phyloP scores from a whole-genome alignment of 805 yeast species.

The Sugiyamaella chiloensis region DNA sequence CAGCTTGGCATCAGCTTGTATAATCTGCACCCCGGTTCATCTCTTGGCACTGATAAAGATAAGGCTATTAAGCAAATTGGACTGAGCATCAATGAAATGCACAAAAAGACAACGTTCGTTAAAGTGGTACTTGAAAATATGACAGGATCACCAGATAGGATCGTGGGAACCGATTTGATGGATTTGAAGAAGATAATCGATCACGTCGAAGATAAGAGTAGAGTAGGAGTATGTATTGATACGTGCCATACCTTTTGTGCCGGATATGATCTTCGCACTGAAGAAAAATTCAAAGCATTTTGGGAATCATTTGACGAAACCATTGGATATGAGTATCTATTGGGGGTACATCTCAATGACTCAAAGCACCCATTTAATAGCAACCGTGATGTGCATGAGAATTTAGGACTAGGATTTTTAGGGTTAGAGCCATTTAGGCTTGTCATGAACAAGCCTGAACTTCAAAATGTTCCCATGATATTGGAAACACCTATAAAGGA shows the following conservation, averaged over 20 bases:
- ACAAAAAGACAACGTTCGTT: slow-evolving; percentile 68
- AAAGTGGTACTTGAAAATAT: slow-evolving; percentile 90
- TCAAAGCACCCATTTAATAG: slow-evolving; percentile 92
- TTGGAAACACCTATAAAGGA: slow-evolving; percentile 71
- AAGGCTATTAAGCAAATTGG: slow-evolving; percentile 71
- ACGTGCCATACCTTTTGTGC: slow-evolving; percentile 97
- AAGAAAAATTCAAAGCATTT: slow-evolving; percentile 56
- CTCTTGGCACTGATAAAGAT: slow-evolving; percentile 65
- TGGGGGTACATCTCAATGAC: slow-evolving; percentile 87
- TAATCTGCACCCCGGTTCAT: slow-evolving; percentile 87
- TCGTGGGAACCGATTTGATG: slow-evolving; percentile 76
- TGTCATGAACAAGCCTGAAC: slow-evolving; percentile 63
- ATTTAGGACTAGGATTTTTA: slow-evolving; percentile 82
- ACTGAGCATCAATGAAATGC: slow-evolving; percentile 72
- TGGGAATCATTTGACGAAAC: slow-evolving; percentile 72
- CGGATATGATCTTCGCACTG: slow-evolving; percentile 79
- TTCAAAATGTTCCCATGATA: slow-evolving; percentile 70
- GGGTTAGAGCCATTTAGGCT: slow-evolving; percentile 82
- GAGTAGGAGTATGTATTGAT: slow-evolving; percentile 96
- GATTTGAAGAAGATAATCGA: slow-evolving; percentile 76
- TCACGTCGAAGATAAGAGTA: slow-evolving; percentile 68
- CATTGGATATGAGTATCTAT: slow-evolving; percentile 71
- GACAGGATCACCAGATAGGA: slow-evolving; percentile 92
- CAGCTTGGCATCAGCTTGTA: slow-evolving; percentile 77
- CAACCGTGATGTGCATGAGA: slow-evolving; percentile 87